These are phyloP conservation scores for Coriolopsis trogii DNA, from an alignment of 1,284 basidiomycete genomes.

Conservation along the genomic window DNA sequence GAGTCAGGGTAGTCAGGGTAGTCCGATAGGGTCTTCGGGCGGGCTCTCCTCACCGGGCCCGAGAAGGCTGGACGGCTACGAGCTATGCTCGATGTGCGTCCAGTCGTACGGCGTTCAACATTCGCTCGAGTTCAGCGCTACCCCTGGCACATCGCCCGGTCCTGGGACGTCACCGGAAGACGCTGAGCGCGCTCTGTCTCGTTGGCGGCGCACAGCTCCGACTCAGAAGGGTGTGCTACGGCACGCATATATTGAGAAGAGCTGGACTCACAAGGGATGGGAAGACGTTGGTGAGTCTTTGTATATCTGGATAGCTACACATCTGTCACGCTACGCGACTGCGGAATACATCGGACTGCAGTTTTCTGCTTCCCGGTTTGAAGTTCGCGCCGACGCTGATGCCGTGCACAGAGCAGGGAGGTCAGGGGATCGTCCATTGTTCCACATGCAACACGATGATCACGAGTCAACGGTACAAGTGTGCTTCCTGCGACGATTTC, in stretches of 20 bases:
- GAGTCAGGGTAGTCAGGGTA: neutral
- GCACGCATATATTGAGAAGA: slow-evolving; percentile 84
- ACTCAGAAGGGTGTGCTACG: slow-evolving; percentile 70
- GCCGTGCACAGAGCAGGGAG: slow-evolving; percentile 63
- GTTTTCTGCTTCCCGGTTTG: too few species aligned
- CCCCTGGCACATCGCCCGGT: slow-evolving; percentile 48
- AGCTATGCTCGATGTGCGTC: slow-evolving; percentile 81
- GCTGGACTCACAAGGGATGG: slow-evolving; percentile 84
- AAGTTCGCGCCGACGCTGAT: neutral
- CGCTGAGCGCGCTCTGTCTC: slow-evolving; percentile 49
- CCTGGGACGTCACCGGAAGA: slow-evolving; percentile 50
- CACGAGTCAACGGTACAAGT: slow-evolving; percentile 76
- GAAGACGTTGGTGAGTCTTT: slow-evolving; percentile 76
- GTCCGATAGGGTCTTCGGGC: neutral
- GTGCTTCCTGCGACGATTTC: slow-evolving; percentile 79
- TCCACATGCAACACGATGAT: slow-evolving; percentile 76
- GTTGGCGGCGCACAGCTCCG: slow-evolving; percentile 66
- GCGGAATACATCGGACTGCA: too few species aligned
- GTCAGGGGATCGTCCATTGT: slow-evolving; percentile 63
- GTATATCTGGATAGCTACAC: neutral
- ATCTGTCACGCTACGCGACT: neutral
- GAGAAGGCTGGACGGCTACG: slow-evolving; percentile 56
- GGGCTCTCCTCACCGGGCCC: slow-evolving; percentile 5
- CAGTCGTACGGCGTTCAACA: slow-evolving; percentile 78
- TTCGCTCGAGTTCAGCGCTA: slow-evolving; percentile 60